These are phyloP conservation scores for grape (Vitis vinifera) DNA, from an alignment of 164 flowering plant species.

Conservation along the genomic window ASM3070453v1 NC_081811.1:1398001-1398500, in stretches of 20 bases:
- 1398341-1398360: neutral
- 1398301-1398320: slow-evolving; percentile 22
- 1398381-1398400: neutral
- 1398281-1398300: slow-evolving; percentile 30
- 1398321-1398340: slow-evolving; percentile 23
- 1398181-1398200: slow-evolving; percentile 31
- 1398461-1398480: slow-evolving; percentile 54
- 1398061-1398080: slow-evolving; percentile 55
- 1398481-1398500: slow-evolving; percentile 46
- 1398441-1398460: slow-evolving; percentile 31
- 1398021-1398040: slow-evolving; percentile 60
- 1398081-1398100: slow-evolving; percentile 41
- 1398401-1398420: neutral
- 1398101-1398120: neutral
- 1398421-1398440: slow-evolving; percentile 19
- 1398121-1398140: neutral
- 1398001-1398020: slow-evolving; percentile 49
- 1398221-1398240: slow-evolving; percentile 39
- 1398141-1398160: neutral
- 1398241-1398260: slow-evolving; percentile 35
- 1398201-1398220: slow-evolving; percentile 36
- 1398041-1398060: slow-evolving; percentile 54
- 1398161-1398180: slow-evolving; percentile 48
- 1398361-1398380: neutral
- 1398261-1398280: slow-evolving; percentile 28